Evolutionary conservation across 805 yeast species (phyloP).

Genomic region (Danielia reshetovae): DNA sequence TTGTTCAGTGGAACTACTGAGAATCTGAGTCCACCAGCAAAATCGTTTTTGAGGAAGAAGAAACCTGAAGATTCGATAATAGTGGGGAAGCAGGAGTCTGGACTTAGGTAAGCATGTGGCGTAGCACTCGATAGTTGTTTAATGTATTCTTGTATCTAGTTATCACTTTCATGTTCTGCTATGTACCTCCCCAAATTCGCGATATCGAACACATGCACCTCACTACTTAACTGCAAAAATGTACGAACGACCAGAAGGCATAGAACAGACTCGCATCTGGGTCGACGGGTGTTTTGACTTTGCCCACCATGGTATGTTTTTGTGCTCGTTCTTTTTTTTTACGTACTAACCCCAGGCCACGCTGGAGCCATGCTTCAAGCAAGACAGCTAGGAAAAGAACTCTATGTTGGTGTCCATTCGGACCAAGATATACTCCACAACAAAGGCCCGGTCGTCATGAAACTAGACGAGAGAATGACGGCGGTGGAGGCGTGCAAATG

Average conservation of each 20-base stretch:
- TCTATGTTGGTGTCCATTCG: conserved; percentile 85
- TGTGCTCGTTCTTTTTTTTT: not conserved
- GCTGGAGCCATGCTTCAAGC: conserved; percentile 97
- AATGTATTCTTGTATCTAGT: no score
- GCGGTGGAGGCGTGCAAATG: conserved; percentile 91
- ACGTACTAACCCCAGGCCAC: conserved; percentile 48
- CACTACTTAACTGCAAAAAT: no score
- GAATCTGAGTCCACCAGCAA: no score
- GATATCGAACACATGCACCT: no score
- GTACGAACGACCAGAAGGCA: conserved; percentile 41
- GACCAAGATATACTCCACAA: conserved; percentile 80
- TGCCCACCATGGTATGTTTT: conserved; percentile 79
- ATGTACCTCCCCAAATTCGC: no score
- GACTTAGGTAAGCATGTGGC: no score
- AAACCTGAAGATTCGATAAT: not conserved
- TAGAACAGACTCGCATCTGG: conserved; percentile 65
- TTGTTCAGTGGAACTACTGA: not conserved
- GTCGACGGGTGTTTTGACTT: conserved; percentile 98
- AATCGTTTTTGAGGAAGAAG: no score
- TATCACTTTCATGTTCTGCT: no score
- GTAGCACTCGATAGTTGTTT: no score
- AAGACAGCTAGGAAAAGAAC: conserved; percentile 69
- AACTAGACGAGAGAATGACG: conserved; percentile 65
- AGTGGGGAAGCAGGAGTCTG: no score
- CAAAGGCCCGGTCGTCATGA: conserved; percentile 96